These are phyloP conservation scores for Neonectria neomacrospora DNA, from an alignment of 2,329 filamentous ascomycete species.

Conservation along the genomic window DNA sequence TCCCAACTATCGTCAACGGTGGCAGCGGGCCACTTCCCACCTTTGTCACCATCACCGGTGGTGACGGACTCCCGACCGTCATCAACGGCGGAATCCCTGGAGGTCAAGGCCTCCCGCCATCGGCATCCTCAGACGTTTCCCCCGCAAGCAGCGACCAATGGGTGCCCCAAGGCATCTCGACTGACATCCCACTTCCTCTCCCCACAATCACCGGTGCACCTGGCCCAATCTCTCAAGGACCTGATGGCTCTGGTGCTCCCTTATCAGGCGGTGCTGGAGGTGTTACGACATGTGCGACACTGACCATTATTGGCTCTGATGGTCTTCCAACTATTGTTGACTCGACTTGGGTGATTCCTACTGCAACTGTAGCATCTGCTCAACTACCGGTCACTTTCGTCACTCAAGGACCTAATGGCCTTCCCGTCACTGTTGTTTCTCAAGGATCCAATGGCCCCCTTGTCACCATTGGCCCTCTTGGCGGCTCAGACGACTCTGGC, in stretches of 20 bases:
- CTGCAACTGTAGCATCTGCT: conserved; percentile 27
- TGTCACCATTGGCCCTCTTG: conserved; percentile 31
- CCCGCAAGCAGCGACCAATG: conserved; percentile 29
- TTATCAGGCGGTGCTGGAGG: conserved; percentile 24
- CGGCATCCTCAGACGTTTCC: conserved; percentile 13
- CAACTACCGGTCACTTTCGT: conserved; percentile 26
- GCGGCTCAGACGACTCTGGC: conserved; percentile 28
- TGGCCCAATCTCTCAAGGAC: conserved; percentile 17
- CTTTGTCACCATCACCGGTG: conserved; percentile 23
- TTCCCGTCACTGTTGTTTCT: conserved; percentile 32
- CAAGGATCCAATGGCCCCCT: conserved; percentile 30
- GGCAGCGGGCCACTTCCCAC: conserved; percentile 13
- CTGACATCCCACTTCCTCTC: conserved; percentile 30
- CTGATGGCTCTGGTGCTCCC: conserved; percentile 24
- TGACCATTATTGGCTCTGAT: conserved; percentile 49
- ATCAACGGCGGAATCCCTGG: too few species aligned
- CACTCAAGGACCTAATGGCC: conserved; percentile 29
- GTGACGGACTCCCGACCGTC: conserved; percentile 43
- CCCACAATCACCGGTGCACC: conserved; percentile 24
- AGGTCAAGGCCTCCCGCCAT: too few species aligned
- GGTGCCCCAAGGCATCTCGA: conserved; percentile 29
- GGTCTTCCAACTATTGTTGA: conserved; percentile 50
- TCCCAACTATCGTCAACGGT: conserved; percentile 42
- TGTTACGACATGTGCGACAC: conserved; percentile 40
- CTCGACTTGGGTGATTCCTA: conserved; percentile 48